These are phyloP conservation scores for Trichoderma brevicompactum DNA, from an alignment of 2,329 filamentous ascomycete species.

Conservation along the genomic window DNA sequence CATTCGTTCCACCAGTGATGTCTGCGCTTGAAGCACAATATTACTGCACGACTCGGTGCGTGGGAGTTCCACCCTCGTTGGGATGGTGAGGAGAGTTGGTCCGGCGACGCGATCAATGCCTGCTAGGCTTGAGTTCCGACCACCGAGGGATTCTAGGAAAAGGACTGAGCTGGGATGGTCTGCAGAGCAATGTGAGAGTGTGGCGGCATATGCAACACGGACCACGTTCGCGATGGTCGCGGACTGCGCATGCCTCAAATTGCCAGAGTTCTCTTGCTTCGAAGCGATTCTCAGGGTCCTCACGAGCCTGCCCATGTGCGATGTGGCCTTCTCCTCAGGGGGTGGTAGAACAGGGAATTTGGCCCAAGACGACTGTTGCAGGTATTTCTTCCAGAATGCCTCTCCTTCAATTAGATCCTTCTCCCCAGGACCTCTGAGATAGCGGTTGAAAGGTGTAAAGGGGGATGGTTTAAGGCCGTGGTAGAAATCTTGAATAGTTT, in stretches of 20 bases:
- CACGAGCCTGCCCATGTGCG: neutral
- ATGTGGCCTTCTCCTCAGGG: neutral
- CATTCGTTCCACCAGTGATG: neutral
- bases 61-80: neutral
- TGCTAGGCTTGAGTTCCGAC: neutral
- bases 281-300: neutral
- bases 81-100: slow-evolving; percentile 14
- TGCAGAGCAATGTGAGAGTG: neutral
- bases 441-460: slow-evolving; percentile 11
- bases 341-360: neutral
- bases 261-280: neutral
- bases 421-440: neutral
- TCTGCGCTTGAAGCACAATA: neutral
- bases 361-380: neutral
- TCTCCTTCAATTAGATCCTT: neutral
- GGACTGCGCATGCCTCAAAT: neutral
- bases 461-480: neutral
- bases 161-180: neutral
- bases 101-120: slow-evolving; percentile 19
- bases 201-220: slow-evolving; percentile 15
- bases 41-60: neutral
- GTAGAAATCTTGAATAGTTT: neutral
- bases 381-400: neutral
- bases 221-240: slow-evolving; percentile 6
- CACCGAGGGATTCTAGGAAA: slow-evolving; percentile 8